Percentiles rank a stretch among this genome's conserved stretches.
phyloP scores from a whole-genome alignment of 805 yeast genomes.

The Wickerhamiella azymoides region DNA sequence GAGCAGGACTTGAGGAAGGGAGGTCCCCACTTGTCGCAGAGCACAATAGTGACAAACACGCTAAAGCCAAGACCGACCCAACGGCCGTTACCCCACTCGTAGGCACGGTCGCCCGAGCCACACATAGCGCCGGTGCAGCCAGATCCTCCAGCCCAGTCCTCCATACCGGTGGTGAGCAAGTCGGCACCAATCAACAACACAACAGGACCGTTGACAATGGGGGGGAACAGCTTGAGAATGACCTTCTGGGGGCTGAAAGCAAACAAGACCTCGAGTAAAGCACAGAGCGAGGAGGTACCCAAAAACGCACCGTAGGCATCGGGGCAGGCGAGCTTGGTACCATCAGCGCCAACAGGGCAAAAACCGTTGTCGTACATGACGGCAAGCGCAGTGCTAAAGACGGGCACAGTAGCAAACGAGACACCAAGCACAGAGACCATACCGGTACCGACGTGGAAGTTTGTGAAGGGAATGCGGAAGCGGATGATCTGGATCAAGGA shows the following conservation, averaged over 20 bases:
- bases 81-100: constrained; percentile 75
- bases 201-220: constrained; percentile 87
- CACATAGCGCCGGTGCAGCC: constrained; percentile 32
- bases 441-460: constrained; percentile 76
- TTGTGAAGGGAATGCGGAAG: constrained; percentile 59
- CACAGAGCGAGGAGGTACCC: constrained; percentile 69
- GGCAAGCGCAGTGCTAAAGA: constrained; percentile 62
- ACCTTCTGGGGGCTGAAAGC: constrained; percentile 66
- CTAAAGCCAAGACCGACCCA: constrained; percentile 79
- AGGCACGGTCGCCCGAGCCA: constrained; percentile 37
- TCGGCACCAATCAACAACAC: constrained; percentile 69
- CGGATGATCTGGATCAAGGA: constrained; percentile 69
- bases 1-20: constrained; percentile 94
- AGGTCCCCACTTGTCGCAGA: constrained; percentile 78
- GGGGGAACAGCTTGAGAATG: constrained; percentile 68
- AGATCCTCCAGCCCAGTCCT: constrained; percentile 82
- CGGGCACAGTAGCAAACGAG: constrained; percentile 75
- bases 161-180: constrained; percentile 57
- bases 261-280: constrained; percentile 53
- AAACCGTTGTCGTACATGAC: constrained; percentile 62
- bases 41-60: constrained; percentile 57
- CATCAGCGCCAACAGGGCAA: constrained; percentile 52
- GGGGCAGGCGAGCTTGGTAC: constrained; percentile 63
- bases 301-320: constrained; percentile 81
- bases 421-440: constrained; percentile 83